Evolutionary conservation across 345 rosid genomes (phyloP), one percentile per base, ranked within the genome.

Genomic region (Durio zibethinus): DNA sequence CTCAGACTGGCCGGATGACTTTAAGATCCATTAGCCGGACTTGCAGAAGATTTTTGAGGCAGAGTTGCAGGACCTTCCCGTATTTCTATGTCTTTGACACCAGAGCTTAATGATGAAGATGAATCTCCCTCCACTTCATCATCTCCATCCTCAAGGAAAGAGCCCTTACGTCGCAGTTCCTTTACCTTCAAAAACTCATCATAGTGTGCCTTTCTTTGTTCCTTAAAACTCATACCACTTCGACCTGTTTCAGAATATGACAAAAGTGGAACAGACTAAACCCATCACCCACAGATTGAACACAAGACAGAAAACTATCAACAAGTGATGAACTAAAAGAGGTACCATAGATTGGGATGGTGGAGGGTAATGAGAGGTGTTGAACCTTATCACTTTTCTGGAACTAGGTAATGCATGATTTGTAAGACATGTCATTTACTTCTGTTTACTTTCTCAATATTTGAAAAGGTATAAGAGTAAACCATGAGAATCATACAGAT

Each of bases 141-240:
- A 18, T 87, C 99, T 72, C 83, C 92, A 23, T 90, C 97, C 72
- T 84, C 97, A 1, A 85, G 53, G 36, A 90, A 75, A 5, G 98
- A 92, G 38, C 96, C 97, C 35, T 86, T 80, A 20, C 84, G 83
- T 78, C 86, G 80, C 77, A 94, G 89, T 80, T 97, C 98, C 80
- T 88, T 92, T 64, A 94, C 96, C 76, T 85, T 94, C 74, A 76
- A 89, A 82, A 88, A 92, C 88, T 97, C 98, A 71, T 97, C 87
- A 67, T 97, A 97, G 76, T 97, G 99, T 50, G 84, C 96, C 80
- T 87, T 84, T 78, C 99, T 87, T 40, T 82, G 99, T 82, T 91
- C 97, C 82, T 75, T 90, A 81, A 96, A 96, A 68, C 85, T 87
- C 79, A 67, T 36, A 47, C 79, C 81, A 76, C 78, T 84, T 77